Evolutionary conservation across 257 asterid genomes (phyloP), one percentile per base, ranked within the genome.

Genomic region (Capsicum chinense): DNA sequence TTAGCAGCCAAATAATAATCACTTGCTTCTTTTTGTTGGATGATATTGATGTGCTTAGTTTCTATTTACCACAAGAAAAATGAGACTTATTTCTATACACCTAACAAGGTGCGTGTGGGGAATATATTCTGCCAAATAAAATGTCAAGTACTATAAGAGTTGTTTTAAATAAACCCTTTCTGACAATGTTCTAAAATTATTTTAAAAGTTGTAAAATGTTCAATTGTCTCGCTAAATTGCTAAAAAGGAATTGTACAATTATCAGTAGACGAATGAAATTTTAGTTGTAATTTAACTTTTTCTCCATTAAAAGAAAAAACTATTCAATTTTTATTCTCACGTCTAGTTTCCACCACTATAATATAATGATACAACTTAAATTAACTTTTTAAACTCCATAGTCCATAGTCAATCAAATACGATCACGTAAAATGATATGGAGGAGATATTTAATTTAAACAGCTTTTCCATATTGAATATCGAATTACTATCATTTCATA

Each of bases 121-220:
- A 74, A 74, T 74, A 74, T 74, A 73, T 76, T 54, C 81, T 54
- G n/a, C 5, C 7, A 74, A 50, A 3, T 48, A 19, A 48, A 11
- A 39, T 73, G 59, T 5, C 35, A 50, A 74, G 47, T 3, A 50
- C 13, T 68, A 3, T 12, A 19, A 12, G 4, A 12, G 19, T 48
- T 3, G 12, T 12, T 74, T 15, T 3, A 3, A 42, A 64, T 8
- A 26, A 63, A 33, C 17, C 3, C 4, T 68, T 50, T 1, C 3
- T 13, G 19, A 7, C 62, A 39, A 69, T 69, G 26, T 76, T 76
- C 7, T 48, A 26, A 33, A 76, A 54, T 3, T 33, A 0, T 54
- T 76, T 76, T 50, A 10, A 76, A 76, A 26, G 48, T 76, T 52
- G 26, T 5, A 76, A 76, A 76, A 76, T 14, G 81, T 76, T 76